Conservation (phyloP, 495 filamentous ascomycete genomes). For the Neurospora sp. region DNA sequence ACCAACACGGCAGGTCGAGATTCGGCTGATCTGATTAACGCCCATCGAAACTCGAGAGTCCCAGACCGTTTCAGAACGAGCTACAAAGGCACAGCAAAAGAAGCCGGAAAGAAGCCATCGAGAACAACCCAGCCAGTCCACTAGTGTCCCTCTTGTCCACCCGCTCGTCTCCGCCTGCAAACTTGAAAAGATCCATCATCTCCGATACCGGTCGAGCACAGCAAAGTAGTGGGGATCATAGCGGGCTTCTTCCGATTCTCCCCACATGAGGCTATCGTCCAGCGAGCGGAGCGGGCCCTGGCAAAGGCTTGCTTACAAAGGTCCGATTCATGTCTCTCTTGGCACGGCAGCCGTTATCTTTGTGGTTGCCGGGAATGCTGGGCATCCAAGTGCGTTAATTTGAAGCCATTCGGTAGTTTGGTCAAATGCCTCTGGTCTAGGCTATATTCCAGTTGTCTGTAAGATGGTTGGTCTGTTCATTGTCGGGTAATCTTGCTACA, state of each 20-base stretch:
- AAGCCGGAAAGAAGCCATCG: background rate
- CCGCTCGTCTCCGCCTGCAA: background rate
- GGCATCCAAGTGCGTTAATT: background rate
- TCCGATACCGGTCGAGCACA: background rate
- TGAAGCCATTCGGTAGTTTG: background rate
- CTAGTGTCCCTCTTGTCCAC: background rate
- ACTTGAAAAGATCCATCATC: background rate
- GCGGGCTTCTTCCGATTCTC: background rate
- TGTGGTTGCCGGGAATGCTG: background rate
- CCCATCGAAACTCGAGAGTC: background rate
- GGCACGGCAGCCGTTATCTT: background rate
- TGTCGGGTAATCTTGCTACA: background rate
- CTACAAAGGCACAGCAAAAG: background rate
- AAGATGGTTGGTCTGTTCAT: background rate
- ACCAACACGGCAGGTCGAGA: background rate
- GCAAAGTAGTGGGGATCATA: background rate
- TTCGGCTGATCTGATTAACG: background rate
- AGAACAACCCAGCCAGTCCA: background rate
- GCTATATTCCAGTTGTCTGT: background rate
- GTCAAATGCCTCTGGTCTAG: background rate
- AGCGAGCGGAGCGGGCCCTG: background rate
- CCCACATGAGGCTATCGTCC: background rate
- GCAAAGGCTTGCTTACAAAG: background rate
- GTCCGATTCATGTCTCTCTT: background rate
- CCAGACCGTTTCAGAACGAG: background rate